Conservation (phyloP, 495 filamentous ascomycete genomes). For the Neurospora terricola region DNA sequence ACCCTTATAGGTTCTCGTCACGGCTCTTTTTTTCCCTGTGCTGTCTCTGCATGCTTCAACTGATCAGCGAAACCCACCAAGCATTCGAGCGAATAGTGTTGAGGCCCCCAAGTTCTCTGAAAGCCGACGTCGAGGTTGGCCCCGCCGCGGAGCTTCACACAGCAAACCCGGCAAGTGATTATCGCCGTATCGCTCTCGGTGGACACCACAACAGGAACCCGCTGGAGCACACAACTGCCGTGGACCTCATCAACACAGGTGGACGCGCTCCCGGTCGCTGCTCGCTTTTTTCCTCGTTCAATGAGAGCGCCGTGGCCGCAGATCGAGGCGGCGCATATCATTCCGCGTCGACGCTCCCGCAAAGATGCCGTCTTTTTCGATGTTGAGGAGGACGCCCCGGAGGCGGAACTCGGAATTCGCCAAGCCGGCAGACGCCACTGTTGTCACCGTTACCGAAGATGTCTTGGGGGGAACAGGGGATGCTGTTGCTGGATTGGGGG, state of each 20-base stretch:
- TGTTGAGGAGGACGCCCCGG: conserved; percentile 17
- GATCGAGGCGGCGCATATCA: conserved; percentile 1
- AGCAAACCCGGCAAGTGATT: neutral
- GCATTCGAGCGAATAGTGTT: neutral
- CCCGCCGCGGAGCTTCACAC: neutral
- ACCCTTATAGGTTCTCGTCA: neutral
- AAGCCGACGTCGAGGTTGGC: neutral
- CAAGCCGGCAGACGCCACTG: neutral
- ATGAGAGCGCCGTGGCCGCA: conserved; percentile 9
- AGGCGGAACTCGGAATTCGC: conserved; percentile 6
- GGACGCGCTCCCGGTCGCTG: neutral
- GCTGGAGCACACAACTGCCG: neutral
- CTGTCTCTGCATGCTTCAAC: neutral
- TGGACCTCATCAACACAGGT: neutral
- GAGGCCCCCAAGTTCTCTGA: neutral
- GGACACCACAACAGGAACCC: neutral
- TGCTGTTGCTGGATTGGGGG: neutral
- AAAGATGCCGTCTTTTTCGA: conserved; percentile 24
- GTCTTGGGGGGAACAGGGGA: conserved; percentile 1
- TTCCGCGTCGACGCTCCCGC: neutral
- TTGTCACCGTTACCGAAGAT: neutral
- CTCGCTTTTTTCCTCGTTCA: conserved; percentile 1
- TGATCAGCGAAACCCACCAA: neutral
- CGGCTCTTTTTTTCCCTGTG: neutral
- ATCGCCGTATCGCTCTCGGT: neutral